Conservation (phyloP, 306 rosid genomes). For the Medicago truncatula region MtrunA17r5.0-ANR NC_053047.1:35295501-35296000, state of each 20-base stretch:
- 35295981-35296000: too few species aligned
- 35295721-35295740: constrained; percentile 2
- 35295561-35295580: constrained; percentile 12
- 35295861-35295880: constrained; percentile 1
- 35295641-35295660: constrained; percentile 30
- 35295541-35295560: constrained; percentile 33
- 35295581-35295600: constrained; percentile 5
- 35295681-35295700: neutral
- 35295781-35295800: neutral
- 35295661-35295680: constrained; percentile 46
- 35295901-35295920: neutral
- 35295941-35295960: neutral
- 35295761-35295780: neutral
- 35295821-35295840: neutral
- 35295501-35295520: neutral
- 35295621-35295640: constrained; percentile 35
- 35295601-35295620: neutral
- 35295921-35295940: neutral
- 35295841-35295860: constrained; percentile 3
- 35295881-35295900: neutral
- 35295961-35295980: too few species aligned
- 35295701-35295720: constrained; percentile 1
- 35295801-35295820: neutral
- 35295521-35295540: constrained; percentile 35
- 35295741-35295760: constrained; percentile 11